Evolutionary conservation across 805 yeast species (phyloP), one percentile per base, ranked within the genome.

Genomic region (Nakazawaea wyomingensis): DNA sequence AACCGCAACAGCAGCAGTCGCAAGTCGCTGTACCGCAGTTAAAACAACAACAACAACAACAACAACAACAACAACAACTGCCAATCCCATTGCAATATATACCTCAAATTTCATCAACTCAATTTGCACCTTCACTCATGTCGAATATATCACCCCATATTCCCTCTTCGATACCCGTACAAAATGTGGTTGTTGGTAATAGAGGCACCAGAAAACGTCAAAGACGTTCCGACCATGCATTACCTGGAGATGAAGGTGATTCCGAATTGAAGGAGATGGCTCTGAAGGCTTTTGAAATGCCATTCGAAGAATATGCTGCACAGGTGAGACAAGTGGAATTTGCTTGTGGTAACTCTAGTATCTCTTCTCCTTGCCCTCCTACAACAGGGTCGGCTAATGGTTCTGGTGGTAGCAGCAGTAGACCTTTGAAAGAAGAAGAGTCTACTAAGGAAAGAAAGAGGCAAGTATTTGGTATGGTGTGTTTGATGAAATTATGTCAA

Each of bases 381-480:
- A 9, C 27, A 2, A 19, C 13, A n/a, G 22, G 34, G 11, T 18
- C n/a, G n/a, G n/a, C n/a, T n/a, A n/a, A n/a, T n/a, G n/a, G n/a
- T n/a, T n/a, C n/a, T n/a, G n/a, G n/a, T n/a, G n/a, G n/a, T n/a
- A n/a, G n/a, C n/a, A n/a, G n/a, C n/a, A n/a, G 16, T 17, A 5
- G 14, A 50, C 26, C 43, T 50, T 39, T 16, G 49, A 56, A 17
- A 56, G 53, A 39, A 21, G 43, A 33, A 31, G 45, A 33, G 13
- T 30, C 18, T 6, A 24, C 18, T 7, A 68, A 67, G 37, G 87
- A 82, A 51, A 68, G 78, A 44, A 83, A 78, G 54, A 72, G 81
- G 41, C 96, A 87, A 59, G 67, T 85, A 1, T 85, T 86, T 60
- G 96, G 90, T 10, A 74, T 87, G 76, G 76, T 84, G 3, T 86